These are phyloP conservation scores for Exophiala aquamarina DNA, from an alignment of 2,329 filamentous ascomycete genomes.

Conservation along the genomic window DNA sequence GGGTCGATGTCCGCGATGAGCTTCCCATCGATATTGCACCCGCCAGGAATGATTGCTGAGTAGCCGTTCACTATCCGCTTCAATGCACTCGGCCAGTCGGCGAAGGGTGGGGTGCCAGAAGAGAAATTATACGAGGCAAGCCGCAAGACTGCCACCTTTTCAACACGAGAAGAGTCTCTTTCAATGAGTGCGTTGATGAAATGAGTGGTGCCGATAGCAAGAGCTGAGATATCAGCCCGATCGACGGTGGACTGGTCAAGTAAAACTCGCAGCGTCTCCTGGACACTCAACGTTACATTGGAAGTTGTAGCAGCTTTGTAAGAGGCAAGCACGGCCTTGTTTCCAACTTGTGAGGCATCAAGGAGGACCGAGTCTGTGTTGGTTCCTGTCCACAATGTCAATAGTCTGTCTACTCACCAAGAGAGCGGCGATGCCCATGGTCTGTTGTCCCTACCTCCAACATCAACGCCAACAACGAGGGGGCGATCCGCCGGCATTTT, in stretches of 20 bases:
- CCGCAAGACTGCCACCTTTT: constrained; percentile 54
- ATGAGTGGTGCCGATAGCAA: constrained; percentile 55
- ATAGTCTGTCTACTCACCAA: neutral
- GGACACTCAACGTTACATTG: constrained; percentile 44
- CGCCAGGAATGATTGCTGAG: constrained; percentile 50
- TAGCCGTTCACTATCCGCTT: constrained; percentile 48
- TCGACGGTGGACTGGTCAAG: constrained; percentile 36
- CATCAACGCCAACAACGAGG: constrained; percentile 7
- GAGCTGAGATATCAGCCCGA: constrained; percentile 39
- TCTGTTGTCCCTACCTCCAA: constrained; percentile 5
- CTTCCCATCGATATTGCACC: constrained; percentile 49
- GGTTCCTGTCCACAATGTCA: constrained; percentile 9
- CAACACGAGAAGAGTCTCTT: constrained; percentile 49
- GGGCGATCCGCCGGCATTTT: constrained; percentile 1
- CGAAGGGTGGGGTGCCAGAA: constrained; percentile 42
- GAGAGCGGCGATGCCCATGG: neutral
- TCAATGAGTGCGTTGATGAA: constrained; percentile 53
- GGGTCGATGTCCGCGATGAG: constrained; percentile 40
- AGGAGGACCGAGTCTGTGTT: constrained; percentile 22
- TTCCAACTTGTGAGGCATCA: constrained; percentile 27
- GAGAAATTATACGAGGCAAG: constrained; percentile 39
- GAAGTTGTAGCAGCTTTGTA: constrained; percentile 42
- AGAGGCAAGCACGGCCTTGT: constrained; percentile 36
- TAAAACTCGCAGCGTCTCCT: constrained; percentile 37
- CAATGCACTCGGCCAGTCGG: constrained; percentile 50